Base-by-base conservation (phyloP, 2,329 filamentous ascomycete genomes). In the Calonectria fujianensis region DNA sequence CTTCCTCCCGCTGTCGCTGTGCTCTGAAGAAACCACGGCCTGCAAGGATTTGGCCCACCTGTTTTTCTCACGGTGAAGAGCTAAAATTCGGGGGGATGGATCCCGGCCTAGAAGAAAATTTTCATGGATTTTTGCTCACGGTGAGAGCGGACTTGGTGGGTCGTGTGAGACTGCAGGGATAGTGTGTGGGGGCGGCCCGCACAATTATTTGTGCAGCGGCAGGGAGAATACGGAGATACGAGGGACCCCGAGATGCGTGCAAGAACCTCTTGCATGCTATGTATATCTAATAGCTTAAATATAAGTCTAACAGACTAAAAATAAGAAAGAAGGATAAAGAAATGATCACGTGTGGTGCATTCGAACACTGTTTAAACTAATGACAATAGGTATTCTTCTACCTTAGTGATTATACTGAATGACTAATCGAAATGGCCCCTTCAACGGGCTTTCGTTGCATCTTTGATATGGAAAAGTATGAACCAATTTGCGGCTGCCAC, bases 401-500 rank as follows among this genome's bases (percentile, higher is more conserved):
- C 1, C 31, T 31, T 2, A 20, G 18, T 16, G 51, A 54, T 18
- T 32, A 16, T 13, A 32, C 32, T 14, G 16, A 31, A 35, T 1
- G 9, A 2, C 31, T 10, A n/a, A 10, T 24, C 24, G 24, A 24
- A 24, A 24, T 16, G 7, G n/a, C 9, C 24, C 10, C 11, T 14
- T 48, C 10, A 65, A n/a, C 61, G 39, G 10, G 61, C 27, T 32
- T 65, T 65, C 20, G 39, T 8, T 3, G 61, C 39, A 24, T 45
- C 39, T n/a, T 41, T 18, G 18, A 65, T 14, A 27, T 65, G 27
- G 27, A 48, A 68, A 81, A 74, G 66, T 31, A 70, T 61, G 4
- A 57, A 39, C 73, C 70, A 75, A 35, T 75, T 70, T 2, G 67
- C 18, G 1, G 16, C 35, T n/a, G 65, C 73, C 20, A 73, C 37